phyloP scores from a whole-genome alignment of 805 yeast species.

The Sugiyamaella americana region DNA sequence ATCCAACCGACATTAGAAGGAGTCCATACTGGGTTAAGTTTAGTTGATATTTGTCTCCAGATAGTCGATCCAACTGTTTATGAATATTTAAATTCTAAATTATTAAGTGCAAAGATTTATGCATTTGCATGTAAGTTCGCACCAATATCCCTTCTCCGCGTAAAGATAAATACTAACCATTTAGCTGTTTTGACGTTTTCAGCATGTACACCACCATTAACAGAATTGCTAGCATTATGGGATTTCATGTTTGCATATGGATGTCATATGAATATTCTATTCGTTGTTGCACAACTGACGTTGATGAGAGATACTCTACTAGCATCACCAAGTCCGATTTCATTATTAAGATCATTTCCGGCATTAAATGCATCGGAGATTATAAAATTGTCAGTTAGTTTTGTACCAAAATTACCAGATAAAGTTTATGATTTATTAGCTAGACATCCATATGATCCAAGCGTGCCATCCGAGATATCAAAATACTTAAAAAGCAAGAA shows the following conservation, averaged over 20 bases:
- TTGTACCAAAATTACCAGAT: slow-evolving; percentile 67
- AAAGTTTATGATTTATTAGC: slow-evolving; percentile 55
- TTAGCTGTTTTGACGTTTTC: slow-evolving; percentile 68
- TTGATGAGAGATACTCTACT: slow-evolving; percentile 61
- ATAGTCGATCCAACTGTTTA: slow-evolving; percentile 69
- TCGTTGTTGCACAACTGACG: slow-evolving; percentile 76
- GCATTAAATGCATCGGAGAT: slow-evolving; percentile 63
- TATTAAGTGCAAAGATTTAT: slow-evolving; percentile 76
- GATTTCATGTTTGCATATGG: slow-evolving; percentile 90
- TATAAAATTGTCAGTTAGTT: slow-evolving; percentile 71
- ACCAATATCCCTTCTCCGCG: slow-evolving; percentile 10
- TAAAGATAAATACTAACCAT: neutral
- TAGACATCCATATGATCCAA: slow-evolving; percentile 53
- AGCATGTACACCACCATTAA: slow-evolving; percentile 82
- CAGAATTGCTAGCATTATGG: slow-evolving; percentile 74
- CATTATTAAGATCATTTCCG: slow-evolving; percentile 66
- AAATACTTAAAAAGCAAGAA: neutral
- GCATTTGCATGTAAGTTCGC: slow-evolving; percentile 48
- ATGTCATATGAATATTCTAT: slow-evolving; percentile 75
- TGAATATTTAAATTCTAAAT: slow-evolving; percentile 51
- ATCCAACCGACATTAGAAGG: slow-evolving; percentile 73
- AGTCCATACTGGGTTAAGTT: slow-evolving; percentile 57
- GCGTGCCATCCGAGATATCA: slow-evolving; percentile 6
- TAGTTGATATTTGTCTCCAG: slow-evolving; percentile 63
- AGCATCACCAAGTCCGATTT: slow-evolving; percentile 62